Percentiles rank a stretch among this genome's conserved stretches.
These are phyloP conservation scores for Capsicum rhomboideum DNA, from an alignment of 257 asterid genomes.

Conservation along the genomic window DNA sequence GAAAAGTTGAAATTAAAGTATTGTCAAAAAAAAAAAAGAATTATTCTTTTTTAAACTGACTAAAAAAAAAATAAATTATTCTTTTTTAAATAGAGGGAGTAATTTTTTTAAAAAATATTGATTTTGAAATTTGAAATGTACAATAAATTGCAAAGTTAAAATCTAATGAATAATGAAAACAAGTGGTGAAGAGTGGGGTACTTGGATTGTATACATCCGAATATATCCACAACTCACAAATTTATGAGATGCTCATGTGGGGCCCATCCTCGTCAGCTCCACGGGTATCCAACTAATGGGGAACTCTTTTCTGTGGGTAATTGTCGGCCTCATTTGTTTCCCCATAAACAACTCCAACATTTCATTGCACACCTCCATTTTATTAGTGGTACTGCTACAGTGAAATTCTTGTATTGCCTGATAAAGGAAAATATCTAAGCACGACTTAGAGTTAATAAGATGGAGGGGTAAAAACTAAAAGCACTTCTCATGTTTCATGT, in stretches of 20 bases:
- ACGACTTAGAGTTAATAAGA: background rate
- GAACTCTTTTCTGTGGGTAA: background rate
- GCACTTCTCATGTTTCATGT: background rate
- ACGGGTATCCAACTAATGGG: conserved; percentile 7
- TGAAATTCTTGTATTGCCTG: too few relatives aligned
- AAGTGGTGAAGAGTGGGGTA: background rate
- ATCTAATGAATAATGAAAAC: background rate
- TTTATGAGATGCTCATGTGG: background rate
- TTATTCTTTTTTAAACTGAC: too few relatives aligned
- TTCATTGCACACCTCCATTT: too few relatives aligned
- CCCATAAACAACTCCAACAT: background rate
- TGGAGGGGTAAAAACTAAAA: background rate
- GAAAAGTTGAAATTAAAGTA: too few relatives aligned
- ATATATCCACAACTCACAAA: background rate
- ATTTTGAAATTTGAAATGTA: too few relatives aligned
- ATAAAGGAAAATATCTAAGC: too few relatives aligned
- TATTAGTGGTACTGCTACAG: too few relatives aligned
- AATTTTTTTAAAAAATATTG: too few relatives aligned
- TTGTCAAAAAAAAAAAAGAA: too few relatives aligned
- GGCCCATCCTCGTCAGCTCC: conserved; percentile 43
- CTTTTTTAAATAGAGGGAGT: too few relatives aligned
- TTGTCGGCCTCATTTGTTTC: background rate
- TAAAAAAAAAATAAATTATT: too few relatives aligned
- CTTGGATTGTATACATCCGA: background rate
- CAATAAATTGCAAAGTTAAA: background rate